Percentiles rank a stretch among this genome's conserved stretches.
phyloP scores from a whole-genome alignment of 129 eudicot species.

The Helianthus tuberosus region DNA sequence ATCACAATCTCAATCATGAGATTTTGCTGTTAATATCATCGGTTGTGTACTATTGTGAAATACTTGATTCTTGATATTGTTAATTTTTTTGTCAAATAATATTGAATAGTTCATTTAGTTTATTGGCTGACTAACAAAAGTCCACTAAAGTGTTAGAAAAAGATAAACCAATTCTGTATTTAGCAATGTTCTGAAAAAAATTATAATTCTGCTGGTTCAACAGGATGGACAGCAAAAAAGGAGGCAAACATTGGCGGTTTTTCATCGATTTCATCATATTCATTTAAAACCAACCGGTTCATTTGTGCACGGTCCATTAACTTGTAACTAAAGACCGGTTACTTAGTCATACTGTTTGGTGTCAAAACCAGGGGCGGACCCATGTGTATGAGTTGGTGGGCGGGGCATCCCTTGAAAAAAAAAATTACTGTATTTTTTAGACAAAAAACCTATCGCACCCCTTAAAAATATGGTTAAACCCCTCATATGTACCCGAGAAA shows the following conservation, averaged over 20 bases:
- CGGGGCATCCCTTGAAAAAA: too few species aligned
- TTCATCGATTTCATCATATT: background rate
- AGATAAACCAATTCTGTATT: background rate
- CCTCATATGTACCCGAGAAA: too few species aligned
- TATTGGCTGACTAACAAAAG: conserved; percentile 1
- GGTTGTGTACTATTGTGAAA: background rate
- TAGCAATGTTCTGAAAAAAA: background rate
- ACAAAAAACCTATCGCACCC: too few species aligned
- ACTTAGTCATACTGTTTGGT: background rate
- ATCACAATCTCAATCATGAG: background rate
- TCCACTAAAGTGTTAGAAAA: background rate
- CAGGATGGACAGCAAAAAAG: too few species aligned
- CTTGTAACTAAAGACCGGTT: background rate
- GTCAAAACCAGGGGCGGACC: background rate
- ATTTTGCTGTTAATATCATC: conserved; percentile 14
- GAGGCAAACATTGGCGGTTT: background rate
- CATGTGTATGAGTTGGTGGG: too few species aligned
- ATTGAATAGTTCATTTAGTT: background rate
- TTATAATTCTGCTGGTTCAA: background rate
- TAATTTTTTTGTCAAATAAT: background rate
- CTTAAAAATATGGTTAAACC: too few species aligned
- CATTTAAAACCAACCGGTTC: background rate
- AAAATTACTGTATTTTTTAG: too few species aligned
- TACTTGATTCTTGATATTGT: conserved; percentile 1
- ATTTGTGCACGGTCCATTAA: background rate